Conservation (phyloP, 208 protist genomes). For the Lotmaria passim region DNA sequence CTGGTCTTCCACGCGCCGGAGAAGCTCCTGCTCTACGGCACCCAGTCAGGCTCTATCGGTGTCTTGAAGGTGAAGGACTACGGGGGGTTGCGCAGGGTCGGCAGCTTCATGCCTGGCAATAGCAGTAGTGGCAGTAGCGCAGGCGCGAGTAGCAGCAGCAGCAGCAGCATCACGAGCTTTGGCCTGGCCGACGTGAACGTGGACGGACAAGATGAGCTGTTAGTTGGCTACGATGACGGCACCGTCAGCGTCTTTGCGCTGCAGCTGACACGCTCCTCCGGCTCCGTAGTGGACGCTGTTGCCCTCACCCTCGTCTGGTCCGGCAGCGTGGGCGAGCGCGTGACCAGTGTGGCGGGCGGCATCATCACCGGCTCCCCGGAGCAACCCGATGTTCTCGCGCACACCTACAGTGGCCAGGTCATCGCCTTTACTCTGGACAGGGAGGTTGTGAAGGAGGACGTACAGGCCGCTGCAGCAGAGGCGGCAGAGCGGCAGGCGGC, state of each 20-base stretch:
- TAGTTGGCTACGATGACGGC: conserved; percentile 85
- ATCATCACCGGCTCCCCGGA: conserved; percentile 46
- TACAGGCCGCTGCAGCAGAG: conserved; percentile 29
- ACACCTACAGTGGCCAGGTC: conserved; percentile 79
- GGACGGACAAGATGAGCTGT: conserved; percentile 67
- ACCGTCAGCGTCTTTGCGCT: conserved; percentile 66
- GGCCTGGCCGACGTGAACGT: conserved; percentile 62
- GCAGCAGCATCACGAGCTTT: conserved; percentile 56
- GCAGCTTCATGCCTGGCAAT: conserved; percentile 34
- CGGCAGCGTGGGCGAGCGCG: conserved; percentile 53
- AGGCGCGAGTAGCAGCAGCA: conserved; percentile 13
- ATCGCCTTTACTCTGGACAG: conserved; percentile 63
- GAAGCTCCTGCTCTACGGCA: conserved; percentile 77
- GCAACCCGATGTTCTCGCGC: conserved; percentile 70
- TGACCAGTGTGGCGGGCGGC: conserved; percentile 71
- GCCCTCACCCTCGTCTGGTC: conserved; percentile 51
- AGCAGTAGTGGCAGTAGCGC: conserved; percentile 36
- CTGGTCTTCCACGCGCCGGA: conserved; percentile 37
- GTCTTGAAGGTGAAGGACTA: conserved; percentile 47
- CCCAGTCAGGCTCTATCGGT: conserved; percentile 76
- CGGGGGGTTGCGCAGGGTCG: conserved; percentile 34
- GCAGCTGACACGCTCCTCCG: conserved; percentile 6
- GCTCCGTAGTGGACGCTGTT: conserved; percentile 11
- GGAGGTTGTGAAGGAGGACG: conserved; percentile 25
- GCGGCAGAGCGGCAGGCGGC: conserved; percentile 25